Evolutionary conservation across 352 stramenopile genomes (phyloP).

Genomic region (Pythium aphanidermatum): DNA sequence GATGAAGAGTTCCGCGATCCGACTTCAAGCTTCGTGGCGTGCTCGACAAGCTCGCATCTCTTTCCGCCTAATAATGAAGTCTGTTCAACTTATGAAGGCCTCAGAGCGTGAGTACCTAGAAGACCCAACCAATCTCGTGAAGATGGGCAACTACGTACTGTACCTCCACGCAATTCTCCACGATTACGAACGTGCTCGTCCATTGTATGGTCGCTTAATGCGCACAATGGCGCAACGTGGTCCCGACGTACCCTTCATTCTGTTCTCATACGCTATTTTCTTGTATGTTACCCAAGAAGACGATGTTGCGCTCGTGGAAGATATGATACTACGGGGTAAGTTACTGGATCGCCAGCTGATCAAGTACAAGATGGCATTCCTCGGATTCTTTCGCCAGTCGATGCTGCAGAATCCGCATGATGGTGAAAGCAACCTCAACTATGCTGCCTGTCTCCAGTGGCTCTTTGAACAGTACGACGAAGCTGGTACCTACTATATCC

Average conservation of each 20-base stretch:
- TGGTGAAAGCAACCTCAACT: conserved; percentile 71
- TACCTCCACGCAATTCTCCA: conserved; percentile 71
- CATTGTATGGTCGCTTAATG: conserved; percentile 59
- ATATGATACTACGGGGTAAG: conserved; percentile 61
- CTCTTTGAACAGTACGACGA: conserved; percentile 61
- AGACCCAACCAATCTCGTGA: conserved; percentile 64
- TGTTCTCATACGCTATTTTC: conserved; percentile 73
- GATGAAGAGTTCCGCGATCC: conserved; percentile 43
- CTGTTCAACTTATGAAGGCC: conserved; percentile 61
- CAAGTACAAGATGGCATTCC: conserved; percentile 73
- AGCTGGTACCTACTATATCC: conserved; percentile 57
- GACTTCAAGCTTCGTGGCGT: conserved; percentile 50
- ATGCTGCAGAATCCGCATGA: conserved; percentile 56
- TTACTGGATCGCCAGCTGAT: conserved; percentile 39
- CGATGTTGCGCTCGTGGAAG: conserved; percentile 49
- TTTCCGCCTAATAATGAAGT: conserved; percentile 52
- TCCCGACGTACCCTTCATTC: conserved; percentile 72
- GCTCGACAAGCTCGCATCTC: conserved; percentile 44
- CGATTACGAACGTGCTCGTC: conserved; percentile 72
- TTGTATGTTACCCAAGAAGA: conserved; percentile 69
- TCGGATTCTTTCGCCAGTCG: conserved; percentile 74
- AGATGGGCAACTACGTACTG: conserved; percentile 81
- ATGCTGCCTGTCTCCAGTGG: conserved; percentile 68
- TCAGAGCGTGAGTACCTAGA: conserved; percentile 70
- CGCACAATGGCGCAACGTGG: conserved; percentile 72